Percentiles rank a stretch among this genome's conserved stretches.
phyloP scores from a whole-genome alignment of 257 asterid species.

The Gentiana macrophylla region DNA sequence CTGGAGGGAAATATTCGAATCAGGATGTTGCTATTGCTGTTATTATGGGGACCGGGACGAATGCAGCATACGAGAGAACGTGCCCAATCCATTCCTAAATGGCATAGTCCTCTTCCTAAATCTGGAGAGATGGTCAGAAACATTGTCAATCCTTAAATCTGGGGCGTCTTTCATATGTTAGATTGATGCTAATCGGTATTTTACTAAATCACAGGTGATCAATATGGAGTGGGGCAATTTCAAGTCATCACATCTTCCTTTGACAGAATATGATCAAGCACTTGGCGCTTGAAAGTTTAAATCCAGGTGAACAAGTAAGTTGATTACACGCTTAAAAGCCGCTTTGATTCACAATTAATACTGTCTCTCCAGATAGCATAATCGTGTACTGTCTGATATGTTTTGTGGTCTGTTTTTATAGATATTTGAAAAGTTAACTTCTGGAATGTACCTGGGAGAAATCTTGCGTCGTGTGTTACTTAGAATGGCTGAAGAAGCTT shows the following conservation, averaged over 20 bases:
- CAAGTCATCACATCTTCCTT: conserved; percentile 80
- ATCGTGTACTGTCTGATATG: too few species aligned
- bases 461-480: conserved; percentile 61
- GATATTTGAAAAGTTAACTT: conserved; percentile 75
- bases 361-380: neutral
- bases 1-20: conserved; percentile 68
- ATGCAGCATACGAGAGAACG: conserved; percentile 64
- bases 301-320: conserved; percentile 77
- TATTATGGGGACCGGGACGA: conserved; percentile 31
- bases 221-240: conserved; percentile 98
- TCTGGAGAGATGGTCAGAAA: conserved; percentile 81
- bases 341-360: neutral
- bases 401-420: conserved; percentile 10
- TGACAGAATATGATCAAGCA: conserved; percentile 58
- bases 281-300: conserved; percentile 69
- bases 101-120: conserved; percentile 78
- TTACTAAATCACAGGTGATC: conserved; percentile 46
- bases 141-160: conserved; percentile 2
- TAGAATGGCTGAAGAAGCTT: conserved; percentile 66
- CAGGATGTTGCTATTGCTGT: conserved; percentile 58
- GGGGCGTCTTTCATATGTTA: neutral
- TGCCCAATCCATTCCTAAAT: conserved; percentile 81
- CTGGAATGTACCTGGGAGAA: conserved; percentile 96
- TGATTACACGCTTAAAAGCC: too few species aligned
- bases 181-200: neutral